Conservation (phyloP, 352 stramenopile genomes). For the Globisporangium cylindrosporum region DNA sequence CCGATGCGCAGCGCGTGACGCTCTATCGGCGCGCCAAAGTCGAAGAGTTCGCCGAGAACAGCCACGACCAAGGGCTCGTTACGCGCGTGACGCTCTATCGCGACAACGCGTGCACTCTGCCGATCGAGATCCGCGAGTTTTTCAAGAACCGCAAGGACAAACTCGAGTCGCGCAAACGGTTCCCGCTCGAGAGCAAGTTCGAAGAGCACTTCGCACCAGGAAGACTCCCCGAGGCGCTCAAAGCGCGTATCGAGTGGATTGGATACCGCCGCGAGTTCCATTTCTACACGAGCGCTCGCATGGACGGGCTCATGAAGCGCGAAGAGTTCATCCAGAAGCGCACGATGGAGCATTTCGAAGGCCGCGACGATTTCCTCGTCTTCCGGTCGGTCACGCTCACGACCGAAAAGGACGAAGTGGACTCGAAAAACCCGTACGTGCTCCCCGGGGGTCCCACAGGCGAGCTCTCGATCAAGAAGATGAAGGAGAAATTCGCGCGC, state of each 20-base stretch:
- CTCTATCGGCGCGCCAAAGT: slow-evolving; percentile 90
- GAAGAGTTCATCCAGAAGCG: slow-evolving; percentile 88
- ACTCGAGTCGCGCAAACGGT: slow-evolving; percentile 72
- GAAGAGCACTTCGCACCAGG: slow-evolving; percentile 80
- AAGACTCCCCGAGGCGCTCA: slow-evolving; percentile 69
- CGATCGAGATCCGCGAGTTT: slow-evolving; percentile 87
- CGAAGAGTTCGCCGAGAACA: slow-evolving; percentile 91
- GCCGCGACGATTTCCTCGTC: slow-evolving; percentile 81
- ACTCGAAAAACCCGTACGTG: slow-evolving; percentile 78
- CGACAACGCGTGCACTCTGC: slow-evolving; percentile 73
- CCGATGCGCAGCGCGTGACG: slow-evolving; percentile 78
- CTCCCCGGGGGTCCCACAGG: slow-evolving; percentile 64
- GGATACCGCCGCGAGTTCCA: slow-evolving; percentile 83
- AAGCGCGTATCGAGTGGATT: slow-evolving; percentile 81
- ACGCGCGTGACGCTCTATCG: slow-evolving; percentile 82
- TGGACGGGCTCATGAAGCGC: slow-evolving; percentile 85
- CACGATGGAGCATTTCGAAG: slow-evolving; percentile 84
- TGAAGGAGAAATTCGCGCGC: slow-evolving; percentile 91
- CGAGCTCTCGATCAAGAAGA: slow-evolving; percentile 89
- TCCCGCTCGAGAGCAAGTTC: slow-evolving; percentile 85
- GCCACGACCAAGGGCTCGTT: slow-evolving; percentile 87
- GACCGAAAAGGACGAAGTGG: slow-evolving; percentile 72
- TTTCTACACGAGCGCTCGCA: slow-evolving; percentile 90
- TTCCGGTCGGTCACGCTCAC: slow-evolving; percentile 82
- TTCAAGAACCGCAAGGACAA: slow-evolving; percentile 92